Evolutionary conservation across 164 flowering plant species (phyloP).

Genomic region (Echeveria elegans): DNA sequence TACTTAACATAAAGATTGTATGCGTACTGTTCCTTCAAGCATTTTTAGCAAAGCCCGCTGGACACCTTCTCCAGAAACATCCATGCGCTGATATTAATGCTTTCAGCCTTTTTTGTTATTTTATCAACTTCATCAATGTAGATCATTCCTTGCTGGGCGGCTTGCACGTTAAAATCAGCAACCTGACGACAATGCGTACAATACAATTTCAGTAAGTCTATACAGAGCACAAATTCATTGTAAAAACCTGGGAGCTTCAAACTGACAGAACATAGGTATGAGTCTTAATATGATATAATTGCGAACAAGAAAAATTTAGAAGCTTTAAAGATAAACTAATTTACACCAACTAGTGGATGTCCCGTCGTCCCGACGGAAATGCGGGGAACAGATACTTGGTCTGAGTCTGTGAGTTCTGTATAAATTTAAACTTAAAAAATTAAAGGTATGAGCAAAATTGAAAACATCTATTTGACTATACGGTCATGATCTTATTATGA

Average conservation of each 20-base stretch:
- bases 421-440: too few species aligned
- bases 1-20: too few species aligned
- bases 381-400: too few species aligned
- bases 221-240: background rate
- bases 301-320: background rate
- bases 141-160: constrained; percentile 98
- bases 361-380: too few species aligned
- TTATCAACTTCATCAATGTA: too few species aligned
- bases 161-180: constrained; percentile 94
- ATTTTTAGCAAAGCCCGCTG: constrained; percentile 94
- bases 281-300: background rate
- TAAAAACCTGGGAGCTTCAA: background rate
- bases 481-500: too few species aligned
- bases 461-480: too few species aligned
- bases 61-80: too few species aligned
- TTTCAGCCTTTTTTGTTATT: constrained; percentile 97
- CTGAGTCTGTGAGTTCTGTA: too few species aligned
- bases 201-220: background rate
- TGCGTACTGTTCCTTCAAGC: constrained; percentile 99
- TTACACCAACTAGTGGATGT: too few species aligned
- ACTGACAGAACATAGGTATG: background rate
- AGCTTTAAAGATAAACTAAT: background rate
- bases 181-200: constrained; percentile 30
- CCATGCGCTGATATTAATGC: constrained; percentile 85
- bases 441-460: too few species aligned